Evolutionary conservation across 257 asterid species (phyloP), one percentile per base, ranked within the genome.

Genomic region (Jacaranda mimosifolia): DNA sequence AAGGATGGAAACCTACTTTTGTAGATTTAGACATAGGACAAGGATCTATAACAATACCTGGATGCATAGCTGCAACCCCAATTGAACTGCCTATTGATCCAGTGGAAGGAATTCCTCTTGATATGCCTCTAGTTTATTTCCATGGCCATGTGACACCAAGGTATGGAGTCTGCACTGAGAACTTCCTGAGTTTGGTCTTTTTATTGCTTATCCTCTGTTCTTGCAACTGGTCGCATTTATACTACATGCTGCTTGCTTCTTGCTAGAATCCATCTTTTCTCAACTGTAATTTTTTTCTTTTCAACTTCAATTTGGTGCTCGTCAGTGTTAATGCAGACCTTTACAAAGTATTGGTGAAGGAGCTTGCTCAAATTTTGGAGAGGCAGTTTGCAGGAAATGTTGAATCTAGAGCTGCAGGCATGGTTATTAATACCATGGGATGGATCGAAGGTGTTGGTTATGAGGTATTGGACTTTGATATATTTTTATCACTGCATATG

Each of bases 1-100:
- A 86, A 86, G 99, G 99, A 14, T 93, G 99, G 99, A 96, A 96
- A 83, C 99, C 99, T n/a, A 96, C 99, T 70, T 93, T 86, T 87
- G 99, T 96, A 71, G 99, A 96, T 90, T 85, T 96, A 80, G 98
- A 96, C 84, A 89, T 93, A 45, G 99, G 99, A 77, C 98, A 96
- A 87, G 99, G 99, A 78, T 87, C 99, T 39, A 91, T 96, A 79
- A 91, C 98, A 18, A 84, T 93, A 79, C 99, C 99, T 75, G 99
- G 99, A 42, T 91, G 93, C 83, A 84, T 95, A 79, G 93, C 98
- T 83, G 99, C 98, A 69, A 90, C 98, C 0, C 99, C 99, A 43
- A 85, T 93, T 32, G 99, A 96, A 83, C 79, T 96, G 64, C 99
- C 99, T 56, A 89, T 96, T 53, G 99, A 96, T 80, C 97, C 98